Evolutionary conservation across 345 rosid species (phyloP).

Genomic region (Arabis hirsuta): DNA sequence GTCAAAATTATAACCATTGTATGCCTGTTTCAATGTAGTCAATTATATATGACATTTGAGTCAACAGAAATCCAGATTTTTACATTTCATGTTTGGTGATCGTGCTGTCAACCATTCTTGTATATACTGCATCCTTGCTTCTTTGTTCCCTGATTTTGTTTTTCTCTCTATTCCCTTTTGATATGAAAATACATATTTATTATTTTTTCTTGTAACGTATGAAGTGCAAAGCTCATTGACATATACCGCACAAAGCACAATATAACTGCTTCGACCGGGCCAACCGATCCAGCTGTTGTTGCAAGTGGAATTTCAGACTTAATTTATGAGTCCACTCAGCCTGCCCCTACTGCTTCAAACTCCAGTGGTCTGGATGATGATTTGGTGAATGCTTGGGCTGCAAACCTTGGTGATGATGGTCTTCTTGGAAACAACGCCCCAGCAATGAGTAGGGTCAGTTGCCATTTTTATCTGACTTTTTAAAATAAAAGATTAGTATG

Average conservation of each 20-base stretch:
- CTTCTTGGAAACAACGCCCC: slow-evolving; percentile 84
- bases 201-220: slow-evolving; percentile 19
- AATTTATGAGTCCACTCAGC: slow-evolving; percentile 82
- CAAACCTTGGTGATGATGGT: slow-evolving; percentile 96
- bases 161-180: slow-evolving; percentile 3
- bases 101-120: slow-evolving; percentile 22
- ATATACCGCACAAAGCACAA: slow-evolving; percentile 82
- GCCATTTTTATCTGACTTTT: slow-evolving; percentile 9
- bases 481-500: slow-evolving; percentile 14
- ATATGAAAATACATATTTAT: neutral
- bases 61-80: neutral
- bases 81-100: slow-evolving; percentile 23
- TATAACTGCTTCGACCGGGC: slow-evolving; percentile 81
- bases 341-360: slow-evolving; percentile 71
- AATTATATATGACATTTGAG: slow-evolving; percentile 4
- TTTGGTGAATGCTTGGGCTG: slow-evolving; percentile 99
- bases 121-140: slow-evolving; percentile 14
- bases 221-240: slow-evolving; percentile 91
- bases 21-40: slow-evolving; percentile 18
- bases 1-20: slow-evolving; percentile 18
- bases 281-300: slow-evolving; percentile 85
- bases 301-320: slow-evolving; percentile 96
- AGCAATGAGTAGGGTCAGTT: slow-evolving; percentile 88
- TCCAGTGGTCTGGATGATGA: slow-evolving; percentile 90
- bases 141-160: neutral